These are phyloP conservation scores for Chlamydomonas sp. DNA, from an alignment of 139 green algal species.

Conservation along the genomic window DNA sequence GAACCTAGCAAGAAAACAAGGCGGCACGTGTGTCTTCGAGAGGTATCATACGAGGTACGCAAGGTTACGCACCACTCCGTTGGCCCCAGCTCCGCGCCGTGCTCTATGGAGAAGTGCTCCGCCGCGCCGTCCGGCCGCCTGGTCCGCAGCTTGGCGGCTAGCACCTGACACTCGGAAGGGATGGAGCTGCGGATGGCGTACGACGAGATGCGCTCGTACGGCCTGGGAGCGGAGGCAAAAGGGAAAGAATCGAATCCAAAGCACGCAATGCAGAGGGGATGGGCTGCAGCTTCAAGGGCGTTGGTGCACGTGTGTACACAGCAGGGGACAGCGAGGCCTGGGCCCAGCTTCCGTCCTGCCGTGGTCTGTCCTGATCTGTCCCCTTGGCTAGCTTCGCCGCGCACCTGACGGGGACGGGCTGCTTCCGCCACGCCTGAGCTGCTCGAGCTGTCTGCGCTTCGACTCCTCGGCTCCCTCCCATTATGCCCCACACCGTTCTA, in stretches of 20 bases:
- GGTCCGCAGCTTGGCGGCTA: conserved; percentile 74
- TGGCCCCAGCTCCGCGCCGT: conserved; percentile 47
- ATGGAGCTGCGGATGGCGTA: conserved; percentile 29
- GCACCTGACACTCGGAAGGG: conserved; percentile 18
- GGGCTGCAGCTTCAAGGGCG: too few species aligned
- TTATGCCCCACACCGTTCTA: neutral
- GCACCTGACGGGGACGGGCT: neutral
- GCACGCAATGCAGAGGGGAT: too few species aligned
- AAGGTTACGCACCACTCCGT: conserved; percentile 31
- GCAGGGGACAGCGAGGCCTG: too few species aligned
- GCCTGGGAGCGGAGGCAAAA: neutral
- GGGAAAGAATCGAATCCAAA: neutral
- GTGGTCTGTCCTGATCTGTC: neutral
- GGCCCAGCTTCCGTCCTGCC: too few species aligned
- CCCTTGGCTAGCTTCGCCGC: neutral
- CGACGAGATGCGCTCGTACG: conserved; percentile 28
- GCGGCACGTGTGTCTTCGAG: conserved; percentile 1
- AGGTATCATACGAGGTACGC: neutral
- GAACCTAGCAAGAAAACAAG: neutral
- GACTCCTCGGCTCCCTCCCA: neutral
- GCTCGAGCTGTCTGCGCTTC: neutral
- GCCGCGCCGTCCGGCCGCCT: conserved; percentile 56
- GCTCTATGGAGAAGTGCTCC: conserved; percentile 60
- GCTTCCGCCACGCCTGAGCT: neutral
- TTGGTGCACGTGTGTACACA: too few species aligned